phyloP scores from a whole-genome alignment of 2,329 filamentous ascomycete species.

The Fusarium subglutinans region DNA sequence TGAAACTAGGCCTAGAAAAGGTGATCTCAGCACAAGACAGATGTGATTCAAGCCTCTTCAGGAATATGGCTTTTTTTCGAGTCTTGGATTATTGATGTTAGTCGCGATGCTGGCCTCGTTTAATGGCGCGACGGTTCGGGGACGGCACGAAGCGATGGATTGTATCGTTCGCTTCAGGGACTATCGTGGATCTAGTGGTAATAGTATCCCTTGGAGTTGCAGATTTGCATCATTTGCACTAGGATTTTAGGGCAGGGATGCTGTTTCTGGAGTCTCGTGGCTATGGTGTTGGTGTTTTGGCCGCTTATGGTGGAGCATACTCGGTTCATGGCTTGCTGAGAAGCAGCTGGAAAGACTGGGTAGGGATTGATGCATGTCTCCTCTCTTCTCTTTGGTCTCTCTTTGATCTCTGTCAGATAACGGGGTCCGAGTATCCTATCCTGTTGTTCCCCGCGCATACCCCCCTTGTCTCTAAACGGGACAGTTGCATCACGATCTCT shows the following conservation, averaged over 20 bases:
- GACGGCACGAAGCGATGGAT: background rate
- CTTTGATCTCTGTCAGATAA: constrained; percentile 3
- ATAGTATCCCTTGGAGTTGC: constrained; percentile 20
- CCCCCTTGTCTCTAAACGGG: constrained; percentile 1
- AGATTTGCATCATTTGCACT: constrained; percentile 28
- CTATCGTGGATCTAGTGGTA: constrained; percentile 22
- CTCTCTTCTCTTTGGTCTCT: background rate
- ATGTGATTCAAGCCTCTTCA: constrained; percentile 14
- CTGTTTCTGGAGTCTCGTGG: background rate
- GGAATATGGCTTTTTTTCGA: constrained; percentile 4
- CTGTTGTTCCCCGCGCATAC: background rate
- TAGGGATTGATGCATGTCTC: background rate
- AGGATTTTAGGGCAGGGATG: constrained; percentile 2
- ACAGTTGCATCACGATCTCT: constrained; percentile 1
- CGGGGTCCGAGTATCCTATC: background rate
- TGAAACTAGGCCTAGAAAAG: background rate
- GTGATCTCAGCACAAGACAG: background rate
- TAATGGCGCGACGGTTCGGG: background rate
- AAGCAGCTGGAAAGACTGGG: constrained; percentile 6
- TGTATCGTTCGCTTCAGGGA: constrained; percentile 6
- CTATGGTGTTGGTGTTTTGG: background rate
- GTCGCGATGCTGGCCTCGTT: background rate
- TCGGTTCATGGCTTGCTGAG: background rate
- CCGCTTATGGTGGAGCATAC: background rate
- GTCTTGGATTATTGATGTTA: background rate